Conservation (phyloP, 2,329 filamentous ascomycete genomes). For the Pseudocercospora pini-densiflorae region DNA sequence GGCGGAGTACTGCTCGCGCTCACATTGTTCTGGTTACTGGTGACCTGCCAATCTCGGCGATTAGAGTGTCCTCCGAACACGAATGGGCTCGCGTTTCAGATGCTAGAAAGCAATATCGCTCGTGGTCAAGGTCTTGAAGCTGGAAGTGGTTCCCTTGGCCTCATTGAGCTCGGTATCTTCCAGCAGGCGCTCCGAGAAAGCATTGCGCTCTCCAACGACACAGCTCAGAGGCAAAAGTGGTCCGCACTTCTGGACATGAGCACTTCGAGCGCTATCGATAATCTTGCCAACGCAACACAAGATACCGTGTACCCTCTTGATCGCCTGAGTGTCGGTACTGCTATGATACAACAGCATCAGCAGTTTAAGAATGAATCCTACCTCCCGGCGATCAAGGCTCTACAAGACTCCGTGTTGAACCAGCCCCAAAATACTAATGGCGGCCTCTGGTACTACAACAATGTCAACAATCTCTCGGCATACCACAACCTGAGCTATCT, state of each 20-base stretch:
- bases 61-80: constrained; percentile 16
- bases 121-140: constrained; percentile 38
- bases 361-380: constrained; percentile 23
- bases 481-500: constrained; percentile 60
- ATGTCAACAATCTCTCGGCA: constrained; percentile 29
- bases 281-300: constrained; percentile 29
- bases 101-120: constrained; percentile 40
- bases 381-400: constrained; percentile 22
- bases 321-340: constrained; percentile 39
- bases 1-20: background rate
- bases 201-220: constrained; percentile 24
- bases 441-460: constrained; percentile 43
- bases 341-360: constrained; percentile 30
- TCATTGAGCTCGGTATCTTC: constrained; percentile 41
- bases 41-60: background rate
- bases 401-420: constrained; percentile 35
- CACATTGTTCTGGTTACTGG: background rate
- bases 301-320: constrained; percentile 38
- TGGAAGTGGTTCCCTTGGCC: constrained; percentile 26
- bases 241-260: constrained; percentile 27
- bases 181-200: constrained; percentile 39
- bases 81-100: constrained; percentile 27
- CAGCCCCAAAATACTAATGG: constrained; percentile 39
- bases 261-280: constrained; percentile 26
- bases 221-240: constrained; percentile 18